These are phyloP conservation scores for Dendrocalamus latiflorus DNA, from an alignment of 202 grass and related monocot species.

Conservation along the genomic window DNA sequence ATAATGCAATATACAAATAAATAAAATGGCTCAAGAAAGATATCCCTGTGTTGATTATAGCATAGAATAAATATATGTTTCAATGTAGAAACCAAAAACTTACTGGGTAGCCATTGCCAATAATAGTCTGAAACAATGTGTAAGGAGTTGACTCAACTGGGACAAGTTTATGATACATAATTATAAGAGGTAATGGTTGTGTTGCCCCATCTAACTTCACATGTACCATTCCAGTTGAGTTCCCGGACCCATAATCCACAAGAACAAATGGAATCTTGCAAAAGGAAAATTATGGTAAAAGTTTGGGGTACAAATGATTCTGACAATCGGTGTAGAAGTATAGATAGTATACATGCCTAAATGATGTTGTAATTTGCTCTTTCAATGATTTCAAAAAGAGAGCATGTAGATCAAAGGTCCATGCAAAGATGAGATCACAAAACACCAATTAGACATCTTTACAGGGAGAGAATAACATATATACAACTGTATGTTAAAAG, in stretches of 20 bases:
- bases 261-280: constrained; percentile 75
- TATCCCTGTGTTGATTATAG: neutral
- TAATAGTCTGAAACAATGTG: constrained; percentile 75
- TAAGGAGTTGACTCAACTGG: constrained; percentile 72
- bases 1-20: constrained; percentile 60
- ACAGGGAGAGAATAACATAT: neutral
- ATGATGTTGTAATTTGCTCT: constrained; percentile 61
- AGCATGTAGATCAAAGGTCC: constrained; percentile 89
- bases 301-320: neutral
- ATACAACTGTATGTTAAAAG: neutral
- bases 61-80: neutral
- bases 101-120: constrained; percentile 91
- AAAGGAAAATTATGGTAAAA: constrained; percentile 22
- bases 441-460: constrained; percentile 27
- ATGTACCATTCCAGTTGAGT: constrained; percentile 36
- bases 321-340: neutral
- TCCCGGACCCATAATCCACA: constrained; percentile 35
- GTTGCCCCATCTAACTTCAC: constrained; percentile 57
- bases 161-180: constrained; percentile 75
- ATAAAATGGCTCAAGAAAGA: constrained; percentile 2
- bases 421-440: constrained; percentile 45
- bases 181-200: constrained; percentile 80
- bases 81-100: constrained; percentile 25
- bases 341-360: constrained; percentile 55
- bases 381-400: constrained; percentile 76